phyloP scores from a whole-genome alignment of 2,329 filamentous ascomycete genomes.

The Colletotrichum viniferum region DNA sequence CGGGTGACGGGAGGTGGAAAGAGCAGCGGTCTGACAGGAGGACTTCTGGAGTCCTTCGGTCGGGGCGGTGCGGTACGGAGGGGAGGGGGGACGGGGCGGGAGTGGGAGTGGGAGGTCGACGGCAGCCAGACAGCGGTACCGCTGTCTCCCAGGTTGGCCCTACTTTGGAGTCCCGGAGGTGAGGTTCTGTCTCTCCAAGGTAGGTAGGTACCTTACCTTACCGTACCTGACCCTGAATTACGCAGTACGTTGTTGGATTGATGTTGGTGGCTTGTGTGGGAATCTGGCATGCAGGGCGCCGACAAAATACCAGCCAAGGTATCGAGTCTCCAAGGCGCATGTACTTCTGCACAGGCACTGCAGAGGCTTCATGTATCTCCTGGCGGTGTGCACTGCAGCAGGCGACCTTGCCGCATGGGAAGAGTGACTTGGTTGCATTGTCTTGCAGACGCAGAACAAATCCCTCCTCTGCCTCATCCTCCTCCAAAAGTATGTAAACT shows the following conservation, averaged over 20 bases:
- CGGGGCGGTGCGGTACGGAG: not conserved
- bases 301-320: not conserved
- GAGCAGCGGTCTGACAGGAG: not conserved
- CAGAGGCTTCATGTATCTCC: not conserved
- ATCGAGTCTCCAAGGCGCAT: not conserved
- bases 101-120: not conserved
- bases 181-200: not conserved
- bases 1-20: not conserved
- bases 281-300: not conserved
- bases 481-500: not conserved
- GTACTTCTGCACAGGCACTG: not conserved
- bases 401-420: not conserved
- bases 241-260: not conserved
- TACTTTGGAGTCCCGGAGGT: not conserved
- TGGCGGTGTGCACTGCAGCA: not conserved
- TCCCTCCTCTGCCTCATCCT: not conserved
- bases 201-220: too few relatives aligned
- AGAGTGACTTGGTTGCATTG: not conserved
- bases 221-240: not conserved
- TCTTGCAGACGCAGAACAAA: not conserved
- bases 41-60: too few relatives aligned
- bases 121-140: not conserved
- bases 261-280: not conserved
- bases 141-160: not conserved
- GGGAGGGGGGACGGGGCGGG: not conserved